Evolutionary conservation across 108 stramenopile species (phyloP).

Genomic region (Parmales sp.): DNA sequence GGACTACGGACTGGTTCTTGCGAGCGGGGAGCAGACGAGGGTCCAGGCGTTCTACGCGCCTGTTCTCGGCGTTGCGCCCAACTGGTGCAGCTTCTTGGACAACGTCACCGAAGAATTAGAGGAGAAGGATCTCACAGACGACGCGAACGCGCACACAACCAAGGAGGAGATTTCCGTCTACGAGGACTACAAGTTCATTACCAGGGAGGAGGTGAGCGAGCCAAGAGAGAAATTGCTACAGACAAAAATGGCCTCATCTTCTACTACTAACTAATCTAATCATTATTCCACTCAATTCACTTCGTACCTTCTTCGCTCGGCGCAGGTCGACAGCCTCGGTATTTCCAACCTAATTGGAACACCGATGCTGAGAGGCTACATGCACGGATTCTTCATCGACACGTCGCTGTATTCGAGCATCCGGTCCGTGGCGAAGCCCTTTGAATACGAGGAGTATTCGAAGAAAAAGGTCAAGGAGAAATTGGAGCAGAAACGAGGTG

Average conservation of each 20-base stretch:
- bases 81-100: slow-evolving; percentile 97
- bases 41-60: slow-evolving; percentile 92
- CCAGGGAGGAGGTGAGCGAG: slow-evolving; percentile 76
- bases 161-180: slow-evolving; percentile 67
- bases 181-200: slow-evolving; percentile 98
- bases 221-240: too few species aligned
- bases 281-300: too few species aligned
- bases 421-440: slow-evolving; percentile 86
- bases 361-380: slow-evolving; percentile 86
- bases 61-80: slow-evolving; percentile 84
- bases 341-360: slow-evolving; percentile 87
- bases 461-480: slow-evolving; percentile 77
- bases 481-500: slow-evolving; percentile 12
- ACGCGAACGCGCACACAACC: slow-evolving; percentile 28
- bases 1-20: slow-evolving; percentile 81
- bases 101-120: slow-evolving; percentile 97
- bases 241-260: too few species aligned
- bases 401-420: slow-evolving; percentile 81
- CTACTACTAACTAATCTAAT: too few species aligned
- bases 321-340: slow-evolving; percentile 87
- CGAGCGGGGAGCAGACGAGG: slow-evolving; percentile 84
- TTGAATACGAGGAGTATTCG: slow-evolving; percentile 91
- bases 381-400: slow-evolving; percentile 99
- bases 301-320: too few species aligned
- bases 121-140: slow-evolving; percentile 44